phyloP scores from a whole-genome alignment of 2,329 filamentous ascomycete genomes.

The Coniochaeta hoffmannii region DNA sequence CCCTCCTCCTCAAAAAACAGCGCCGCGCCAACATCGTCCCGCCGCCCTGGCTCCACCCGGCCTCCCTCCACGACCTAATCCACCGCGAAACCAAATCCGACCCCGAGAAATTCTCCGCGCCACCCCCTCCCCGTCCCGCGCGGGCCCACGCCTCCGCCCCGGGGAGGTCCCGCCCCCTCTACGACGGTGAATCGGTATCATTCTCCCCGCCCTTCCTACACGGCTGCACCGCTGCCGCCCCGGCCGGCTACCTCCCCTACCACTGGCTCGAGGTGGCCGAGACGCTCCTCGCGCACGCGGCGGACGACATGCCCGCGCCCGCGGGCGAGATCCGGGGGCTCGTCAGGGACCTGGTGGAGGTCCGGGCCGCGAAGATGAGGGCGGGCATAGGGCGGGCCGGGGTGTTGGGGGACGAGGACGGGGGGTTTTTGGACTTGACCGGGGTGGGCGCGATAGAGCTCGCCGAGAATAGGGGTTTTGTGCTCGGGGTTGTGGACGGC shows the following conservation, averaged over 20 bases:
- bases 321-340: constrained; percentile 68
- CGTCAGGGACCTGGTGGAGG: constrained; percentile 76
- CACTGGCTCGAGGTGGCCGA: constrained; percentile 93
- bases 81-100: constrained; percentile 70
- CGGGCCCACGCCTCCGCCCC: constrained; percentile 39
- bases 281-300: constrained; percentile 75
- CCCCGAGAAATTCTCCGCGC: constrained; percentile 67
- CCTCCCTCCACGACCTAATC: constrained; percentile 70
- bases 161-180: constrained; percentile 32
- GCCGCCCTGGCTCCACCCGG: constrained; percentile 77
- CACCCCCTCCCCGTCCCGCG: constrained; percentile 59
- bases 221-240: constrained; percentile 63
- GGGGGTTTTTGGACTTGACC: constrained; percentile 59
- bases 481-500: constrained; percentile 80
- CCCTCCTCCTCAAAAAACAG: constrained; percentile 89
- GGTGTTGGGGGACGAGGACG: constrained; percentile 63
- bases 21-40: constrained; percentile 87
- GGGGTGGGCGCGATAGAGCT: constrained; percentile 93
- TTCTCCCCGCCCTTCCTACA: constrained; percentile 71
- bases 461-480: constrained; percentile 76
- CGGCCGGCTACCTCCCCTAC: constrained; percentile 70
- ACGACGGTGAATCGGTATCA: constrained; percentile 17
- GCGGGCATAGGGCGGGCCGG: constrained; percentile 50
- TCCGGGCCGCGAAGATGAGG: constrained; percentile 82
- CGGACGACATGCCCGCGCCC: constrained; percentile 66